A percentile compares a stretch with the other conserved stretches of the same genome.
These are phyloP conservation scores for Hysterangium stoloniferum DNA, from an alignment of 768 basidiomycete species.

Conservation along the genomic window DNA sequence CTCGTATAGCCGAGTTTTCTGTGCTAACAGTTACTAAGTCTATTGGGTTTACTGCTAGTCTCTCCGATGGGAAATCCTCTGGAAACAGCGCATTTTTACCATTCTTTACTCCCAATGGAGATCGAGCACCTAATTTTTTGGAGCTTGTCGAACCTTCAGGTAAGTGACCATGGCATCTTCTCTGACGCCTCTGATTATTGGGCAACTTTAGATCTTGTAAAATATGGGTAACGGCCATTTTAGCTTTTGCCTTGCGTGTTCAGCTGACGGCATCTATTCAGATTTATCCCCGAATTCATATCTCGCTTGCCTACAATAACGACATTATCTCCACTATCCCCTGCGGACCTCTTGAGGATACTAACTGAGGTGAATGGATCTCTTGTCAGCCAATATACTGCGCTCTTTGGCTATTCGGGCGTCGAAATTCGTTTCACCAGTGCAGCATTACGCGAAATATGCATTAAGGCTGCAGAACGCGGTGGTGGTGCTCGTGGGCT, in stretches of 20 bases:
- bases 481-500: conserved; percentile 90
- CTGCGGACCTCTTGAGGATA: conserved; percentile 79
- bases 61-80: conserved; percentile 21
- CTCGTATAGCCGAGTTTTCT: background rate
- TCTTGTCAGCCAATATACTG: conserved; percentile 80
- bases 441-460: conserved; percentile 74
- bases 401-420: conserved; percentile 76
- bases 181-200: no score
- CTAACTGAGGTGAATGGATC: conserved; percentile 90
- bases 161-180: conserved; percentile 26
- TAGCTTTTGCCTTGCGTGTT: background rate
- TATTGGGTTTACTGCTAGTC: conserved; percentile 72
- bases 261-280: conserved; percentile 19
- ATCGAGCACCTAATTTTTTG: conserved; percentile 44
- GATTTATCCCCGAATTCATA: conserved; percentile 93
- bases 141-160: conserved; percentile 69
- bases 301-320: conserved; percentile 91
- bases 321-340: conserved; percentile 69
- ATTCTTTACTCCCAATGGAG: conserved; percentile 74
- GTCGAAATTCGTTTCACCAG: conserved; percentile 84
- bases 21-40: conserved; percentile 43
- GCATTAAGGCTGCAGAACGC: conserved; percentile 64
- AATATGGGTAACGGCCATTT: conserved; percentile 17
- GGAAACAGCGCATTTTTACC: conserved; percentile 33
- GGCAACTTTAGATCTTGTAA: background rate